phyloP scores from a whole-genome alignment of 192 early-diverging fungal species.

The Allomyces macrogynus region DNA sequence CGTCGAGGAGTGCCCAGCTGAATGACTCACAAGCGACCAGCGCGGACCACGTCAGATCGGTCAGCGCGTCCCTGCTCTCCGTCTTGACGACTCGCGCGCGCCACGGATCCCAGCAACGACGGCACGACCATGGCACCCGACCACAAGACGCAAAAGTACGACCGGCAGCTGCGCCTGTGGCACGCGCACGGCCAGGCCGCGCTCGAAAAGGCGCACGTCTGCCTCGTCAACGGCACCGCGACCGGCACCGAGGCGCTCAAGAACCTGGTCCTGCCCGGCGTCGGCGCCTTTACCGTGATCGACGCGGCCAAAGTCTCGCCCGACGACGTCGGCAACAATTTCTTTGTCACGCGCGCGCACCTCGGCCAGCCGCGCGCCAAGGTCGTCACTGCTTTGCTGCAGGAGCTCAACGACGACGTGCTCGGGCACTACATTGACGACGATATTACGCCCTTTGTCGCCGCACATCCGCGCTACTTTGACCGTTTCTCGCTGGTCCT shows the following conservation, averaged over 20 bases:
- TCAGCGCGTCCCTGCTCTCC: too few species aligned
- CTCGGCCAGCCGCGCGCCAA: constrained; percentile 47
- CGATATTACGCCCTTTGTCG: constrained; percentile 25
- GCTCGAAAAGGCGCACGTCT: constrained; percentile 63
- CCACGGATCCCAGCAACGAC: too few species aligned
- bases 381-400: constrained; percentile 36
- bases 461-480: constrained; percentile 32
- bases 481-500: constrained; percentile 56
- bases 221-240: constrained; percentile 62
- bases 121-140: constrained; percentile 10
- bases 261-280: constrained; percentile 84
- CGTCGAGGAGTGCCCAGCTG: too few species aligned
- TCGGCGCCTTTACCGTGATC: constrained; percentile 70
- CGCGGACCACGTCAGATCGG: too few species aligned
- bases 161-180: constrained; percentile 84
- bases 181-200: constrained; percentile 69
- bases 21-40: too few species aligned
- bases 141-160: constrained; percentile 60
- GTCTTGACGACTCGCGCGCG: too few species aligned
- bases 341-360: constrained; percentile 57
- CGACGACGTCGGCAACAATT: constrained; percentile 65
- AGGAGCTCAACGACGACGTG: constrained; percentile 79
- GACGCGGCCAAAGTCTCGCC: constrained; percentile 46
- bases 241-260: constrained; percentile 82
- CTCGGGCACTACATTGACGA: constrained; percentile 22